Evolutionary conservation across 2,329 filamentous ascomycete genomes (phyloP), one percentile per base, ranked within the genome.

Genomic region (Scytalidium sp.): DNA sequence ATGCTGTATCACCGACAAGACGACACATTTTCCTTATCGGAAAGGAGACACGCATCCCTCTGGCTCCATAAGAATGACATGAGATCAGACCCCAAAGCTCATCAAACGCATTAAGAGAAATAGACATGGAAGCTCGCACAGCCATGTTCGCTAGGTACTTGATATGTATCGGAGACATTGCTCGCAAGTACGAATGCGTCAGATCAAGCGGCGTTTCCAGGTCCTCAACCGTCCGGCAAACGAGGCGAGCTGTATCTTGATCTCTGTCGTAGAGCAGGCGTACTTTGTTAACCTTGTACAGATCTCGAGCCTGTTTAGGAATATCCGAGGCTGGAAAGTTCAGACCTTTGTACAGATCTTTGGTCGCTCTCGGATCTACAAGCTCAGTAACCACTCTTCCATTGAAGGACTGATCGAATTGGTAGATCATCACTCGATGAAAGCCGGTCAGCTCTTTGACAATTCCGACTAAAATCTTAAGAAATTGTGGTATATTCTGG

Each of bases 21-120:
- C 90, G 84, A 65, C 91, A 96, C 85, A 96, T 93, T 67, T 96
- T 96, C 11, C 91, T 80, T 44, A 96, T 91, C 0, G 91, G 90
- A 61, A 96, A 96, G 0, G 89, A 89, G 0, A 96, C 90, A n/a
- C 91, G 80, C 89, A 94, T 95, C 3, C 90, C 90, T 41, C 78
- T 79, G 2, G 67, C 51, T 0, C 88, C 90, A 59, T 96, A 96
- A 0, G 86, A 82, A 63, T 96, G 91, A 53, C 90, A 96, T 1
- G 90, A 84, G 39, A 96, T 90, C 22, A 96, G 71, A 0, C 91
- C 92, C 92, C 91, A 96, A 0, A 96, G 71, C 59, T 95, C 87
- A 57, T 81, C 78, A 59, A 95, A 94, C 0, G 88, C 88, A 56
- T 90, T 94, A 62, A 96, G 88, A 1, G 90, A 95, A 53, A 96